Evolutionary conservation across 176 grass and related monocot genomes (phyloP), one percentile per base, ranked within the genome.

Genomic region (Triticum urartu): DNA sequence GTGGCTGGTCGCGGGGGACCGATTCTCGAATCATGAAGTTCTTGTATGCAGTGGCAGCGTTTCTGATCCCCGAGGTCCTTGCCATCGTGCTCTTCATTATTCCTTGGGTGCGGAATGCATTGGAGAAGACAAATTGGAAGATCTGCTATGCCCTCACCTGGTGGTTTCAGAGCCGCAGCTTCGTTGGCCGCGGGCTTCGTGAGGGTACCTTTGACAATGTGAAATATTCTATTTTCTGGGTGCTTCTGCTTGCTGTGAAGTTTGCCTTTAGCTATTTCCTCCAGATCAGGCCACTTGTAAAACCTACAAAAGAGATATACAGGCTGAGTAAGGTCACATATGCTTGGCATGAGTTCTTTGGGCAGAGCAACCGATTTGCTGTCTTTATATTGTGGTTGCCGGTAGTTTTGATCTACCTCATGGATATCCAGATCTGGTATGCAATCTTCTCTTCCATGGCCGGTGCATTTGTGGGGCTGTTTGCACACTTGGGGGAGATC

Each of bases 391-490:
- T 98, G 60, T 98, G 95, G 95, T 42, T 95, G 9, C 95, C 95
- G 14, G 91, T 98, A 50, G 86, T 98, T 65, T 87, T 98, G 87
- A 98, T 98, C 80, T 98, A 98, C 87, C 87, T 98, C 39, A 98
- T 98, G 95, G 95, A 98, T 83, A 95, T 93, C 79, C 95, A 98
- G 87, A 98, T 98, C 47, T 98, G 95, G 95, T 98, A 98, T 34
- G 91, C 95, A 11, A 91, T 98, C 24, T 95, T 98, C 74, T 98
- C 95, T 52, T 89, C 95, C 52, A 47, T 95, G 82, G 78, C 91
- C 5, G 95, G 95, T 25, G 95, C 89, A 28, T 89, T 93, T 79
- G 95, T 98, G 38, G 95, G 95, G 58, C 67, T 98, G 42, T 98
- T 98, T 84, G 90, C 91, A 20, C 93, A 98, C 78, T 75, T 95